These are phyloP conservation scores for Naganishia sp. DNA, from an alignment of 1,284 basidiomycete species.

Conservation along the genomic window DNA sequence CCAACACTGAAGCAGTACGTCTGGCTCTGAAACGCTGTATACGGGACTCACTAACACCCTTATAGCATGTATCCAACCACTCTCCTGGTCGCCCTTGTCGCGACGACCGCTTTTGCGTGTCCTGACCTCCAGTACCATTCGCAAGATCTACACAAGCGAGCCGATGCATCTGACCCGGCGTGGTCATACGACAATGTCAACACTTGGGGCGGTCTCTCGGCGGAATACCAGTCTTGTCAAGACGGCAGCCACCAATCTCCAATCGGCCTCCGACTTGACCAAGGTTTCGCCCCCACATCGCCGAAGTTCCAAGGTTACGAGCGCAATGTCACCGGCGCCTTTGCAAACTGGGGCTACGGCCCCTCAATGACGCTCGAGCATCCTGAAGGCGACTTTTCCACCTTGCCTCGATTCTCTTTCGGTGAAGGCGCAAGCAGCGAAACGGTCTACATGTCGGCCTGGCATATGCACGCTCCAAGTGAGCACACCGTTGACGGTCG, in stretches of 20 bases:
- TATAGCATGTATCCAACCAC: slow-evolving; percentile 6
- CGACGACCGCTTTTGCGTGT: slow-evolving; percentile 9
- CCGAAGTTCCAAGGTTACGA: slow-evolving; percentile 31
- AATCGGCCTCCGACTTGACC: slow-evolving; percentile 35
- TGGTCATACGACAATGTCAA: slow-evolving; percentile 33
- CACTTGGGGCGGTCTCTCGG: slow-evolving; percentile 34
- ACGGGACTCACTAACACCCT: background rate
- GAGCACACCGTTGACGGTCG: slow-evolving; percentile 37
- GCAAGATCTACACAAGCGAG: background rate
- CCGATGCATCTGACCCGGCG: background rate
- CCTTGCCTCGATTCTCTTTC: slow-evolving; percentile 32
- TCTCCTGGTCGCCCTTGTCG: background rate
- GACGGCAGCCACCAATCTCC: slow-evolving; percentile 36
- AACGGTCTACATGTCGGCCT: slow-evolving; percentile 36
- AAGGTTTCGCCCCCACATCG: slow-evolving; percentile 33
- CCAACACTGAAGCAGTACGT: no score
- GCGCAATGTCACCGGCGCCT: slow-evolving; percentile 28
- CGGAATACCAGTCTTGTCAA: slow-evolving; percentile 32
- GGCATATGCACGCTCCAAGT: slow-evolving; percentile 37
- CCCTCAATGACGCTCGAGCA: slow-evolving; percentile 35
- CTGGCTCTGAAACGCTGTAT: background rate
- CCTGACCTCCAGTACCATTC: slow-evolving; percentile 15
- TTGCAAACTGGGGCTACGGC: slow-evolving; percentile 36
- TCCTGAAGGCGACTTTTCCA: slow-evolving; percentile 33
- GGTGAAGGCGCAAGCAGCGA: slow-evolving; percentile 31